These are phyloP conservation scores for Jatropha multifida DNA, from an alignment of 441 rosid genomes.

Conservation along the genomic window DNA sequence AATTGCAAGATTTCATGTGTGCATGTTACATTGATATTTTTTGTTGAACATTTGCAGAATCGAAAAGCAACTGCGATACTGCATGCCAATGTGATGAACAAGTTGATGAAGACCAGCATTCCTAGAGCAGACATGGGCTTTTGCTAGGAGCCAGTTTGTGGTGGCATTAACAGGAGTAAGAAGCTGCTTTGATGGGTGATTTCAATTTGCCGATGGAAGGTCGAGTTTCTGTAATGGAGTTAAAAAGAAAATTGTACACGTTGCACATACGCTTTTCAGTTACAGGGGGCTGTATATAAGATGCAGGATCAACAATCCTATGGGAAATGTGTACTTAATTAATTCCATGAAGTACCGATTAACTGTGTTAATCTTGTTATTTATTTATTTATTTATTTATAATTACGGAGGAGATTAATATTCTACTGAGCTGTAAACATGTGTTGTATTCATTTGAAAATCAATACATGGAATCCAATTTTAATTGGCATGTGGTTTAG, in stretches of 20 bases:
- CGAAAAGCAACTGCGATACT: background rate
- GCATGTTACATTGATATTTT: background rate
- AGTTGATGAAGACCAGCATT: conserved; percentile 89
- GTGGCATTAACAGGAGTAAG: conserved; percentile 73
- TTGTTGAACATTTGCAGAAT: background rate
- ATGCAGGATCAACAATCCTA: too few species aligned
- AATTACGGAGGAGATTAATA: too few species aligned
- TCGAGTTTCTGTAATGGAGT: conserved; percentile 64
- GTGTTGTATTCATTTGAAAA: too few species aligned
- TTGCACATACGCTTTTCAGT: conserved; percentile 71
- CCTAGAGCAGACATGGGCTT: conserved; percentile 83
- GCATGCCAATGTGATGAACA: conserved; percentile 60
- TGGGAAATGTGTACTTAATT: too few species aligned
- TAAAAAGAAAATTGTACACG: conserved; percentile 70
- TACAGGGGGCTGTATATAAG: conserved; percentile 8
- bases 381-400: too few species aligned
- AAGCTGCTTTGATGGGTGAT: conserved; percentile 53
- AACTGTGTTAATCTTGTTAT: too few species aligned
- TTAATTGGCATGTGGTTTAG: too few species aligned
- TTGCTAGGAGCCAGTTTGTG: conserved; percentile 68
- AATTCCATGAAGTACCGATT: too few species aligned
- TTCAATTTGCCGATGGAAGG: conserved; percentile 46
- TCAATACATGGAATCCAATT: too few species aligned
- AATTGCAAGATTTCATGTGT: background rate
- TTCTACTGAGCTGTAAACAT: too few species aligned